These are phyloP conservation scores for Vigna angularis DNA, from an alignment of 306 rosid genomes.

Conservation along the genomic window DNA sequence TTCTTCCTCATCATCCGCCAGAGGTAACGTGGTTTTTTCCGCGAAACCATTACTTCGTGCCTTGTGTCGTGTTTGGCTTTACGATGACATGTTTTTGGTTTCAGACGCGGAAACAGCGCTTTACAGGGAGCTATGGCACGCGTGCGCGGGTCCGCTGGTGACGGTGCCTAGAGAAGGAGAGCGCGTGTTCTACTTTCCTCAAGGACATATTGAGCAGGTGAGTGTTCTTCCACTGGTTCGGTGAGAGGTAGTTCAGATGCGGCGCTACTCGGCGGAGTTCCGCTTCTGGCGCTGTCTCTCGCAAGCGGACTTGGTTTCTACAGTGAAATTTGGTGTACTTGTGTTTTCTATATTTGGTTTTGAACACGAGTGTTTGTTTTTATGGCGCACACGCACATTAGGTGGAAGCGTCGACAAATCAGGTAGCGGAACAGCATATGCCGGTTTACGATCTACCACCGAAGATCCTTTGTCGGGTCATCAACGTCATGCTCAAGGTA, in stretches of 20 bases:
- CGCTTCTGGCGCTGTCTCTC: background rate
- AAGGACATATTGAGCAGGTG: slow-evolving; percentile 98
- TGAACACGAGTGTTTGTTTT: slow-evolving; percentile 22
- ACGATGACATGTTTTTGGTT: background rate
- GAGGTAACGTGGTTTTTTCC: slow-evolving; percentile 45
- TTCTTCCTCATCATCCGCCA: slow-evolving; percentile 43
- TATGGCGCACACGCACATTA: slow-evolving; percentile 34
- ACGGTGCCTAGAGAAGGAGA: slow-evolving; percentile 84
- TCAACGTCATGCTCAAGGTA: slow-evolving; percentile 86
- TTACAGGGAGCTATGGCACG: slow-evolving; percentile 92
- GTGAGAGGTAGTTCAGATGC: slow-evolving; percentile 23
- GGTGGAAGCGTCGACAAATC: slow-evolving; percentile 99
- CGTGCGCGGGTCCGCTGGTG: slow-evolving; percentile 98
- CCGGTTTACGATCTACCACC: slow-evolving; percentile 78
- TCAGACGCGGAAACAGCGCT: slow-evolving; percentile 82
- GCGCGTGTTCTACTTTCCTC: slow-evolving; percentile 94
- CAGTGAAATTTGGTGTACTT: background rate
- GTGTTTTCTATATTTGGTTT: background rate
- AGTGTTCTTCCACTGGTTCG: background rate
- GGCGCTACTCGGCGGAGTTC: background rate
- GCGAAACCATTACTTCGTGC: background rate
- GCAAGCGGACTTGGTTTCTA: background rate
- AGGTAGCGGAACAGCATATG: slow-evolving; percentile 91
- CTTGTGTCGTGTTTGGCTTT: background rate
- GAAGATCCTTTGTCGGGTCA: slow-evolving; percentile 87